Conservation (phyloP, 1,139 yeast species). For the Yamadazyma kanchanaburiensis region DNA sequence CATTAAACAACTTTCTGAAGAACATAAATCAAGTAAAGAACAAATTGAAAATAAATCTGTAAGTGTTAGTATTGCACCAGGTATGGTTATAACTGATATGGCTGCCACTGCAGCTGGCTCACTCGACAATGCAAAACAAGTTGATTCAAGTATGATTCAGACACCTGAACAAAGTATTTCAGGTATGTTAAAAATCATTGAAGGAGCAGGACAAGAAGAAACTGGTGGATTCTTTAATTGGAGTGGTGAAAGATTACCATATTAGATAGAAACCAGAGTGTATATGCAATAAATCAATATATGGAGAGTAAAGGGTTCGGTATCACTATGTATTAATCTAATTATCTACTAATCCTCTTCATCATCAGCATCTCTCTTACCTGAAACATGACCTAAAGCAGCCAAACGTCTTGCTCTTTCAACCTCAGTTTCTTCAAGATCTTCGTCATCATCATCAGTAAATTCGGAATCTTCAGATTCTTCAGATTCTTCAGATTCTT, state of each 20-base stretch:
- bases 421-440: conserved; percentile 53
- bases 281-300: too few species aligned
- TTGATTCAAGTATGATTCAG: neutral
- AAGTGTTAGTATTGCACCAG: conserved; percentile 24
- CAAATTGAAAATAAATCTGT: conserved; percentile 1
- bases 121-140: neutral
- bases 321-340: neutral
- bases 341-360: conserved; percentile 51
- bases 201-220: neutral
- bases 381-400: conserved; percentile 61
- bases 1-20: conserved; percentile 4
- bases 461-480: conserved; percentile 53
- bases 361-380: conserved; percentile 45
- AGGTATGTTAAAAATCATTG: neutral
- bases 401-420: conserved; percentile 78
- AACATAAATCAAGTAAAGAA: conserved; percentile 35
- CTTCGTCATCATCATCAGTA: conserved; percentile 32
- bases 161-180: neutral
- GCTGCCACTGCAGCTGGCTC: neutral
- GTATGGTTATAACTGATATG: conserved; percentile 25
- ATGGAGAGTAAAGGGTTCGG: conserved; percentile 1
- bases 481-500: conserved; percentile 8
- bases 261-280: too few species aligned
- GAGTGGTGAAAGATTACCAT: neutral
- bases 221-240: neutral